Conservation (phyloP, 805 yeast genomes). For the Zygoascus bituminiphila region DNA sequence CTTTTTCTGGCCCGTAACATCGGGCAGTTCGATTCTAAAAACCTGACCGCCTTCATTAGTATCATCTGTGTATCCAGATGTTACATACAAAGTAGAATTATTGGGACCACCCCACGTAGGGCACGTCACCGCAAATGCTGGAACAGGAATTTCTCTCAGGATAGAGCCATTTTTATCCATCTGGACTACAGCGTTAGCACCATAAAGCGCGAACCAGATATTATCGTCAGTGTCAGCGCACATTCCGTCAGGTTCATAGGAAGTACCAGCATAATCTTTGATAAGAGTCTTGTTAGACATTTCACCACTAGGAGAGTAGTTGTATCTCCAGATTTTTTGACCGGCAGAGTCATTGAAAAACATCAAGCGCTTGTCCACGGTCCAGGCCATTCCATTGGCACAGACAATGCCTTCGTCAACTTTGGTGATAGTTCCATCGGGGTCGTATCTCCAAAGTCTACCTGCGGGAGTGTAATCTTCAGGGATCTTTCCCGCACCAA, state of each 20-base stretch:
- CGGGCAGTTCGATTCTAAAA: constrained; percentile 22
- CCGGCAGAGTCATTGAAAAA: constrained; percentile 48
- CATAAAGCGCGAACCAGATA: constrained; percentile 23
- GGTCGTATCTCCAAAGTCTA: constrained; percentile 30
- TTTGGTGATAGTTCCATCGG: constrained; percentile 25
- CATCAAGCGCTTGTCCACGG: constrained; percentile 32
- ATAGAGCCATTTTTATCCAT: background rate
- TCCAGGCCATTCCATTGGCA: constrained; percentile 59
- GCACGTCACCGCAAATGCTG: constrained; percentile 25
- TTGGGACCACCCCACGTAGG: constrained; percentile 32
- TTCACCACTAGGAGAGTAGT: constrained; percentile 32
- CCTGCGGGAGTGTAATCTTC: constrained; percentile 24
- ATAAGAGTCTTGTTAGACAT: constrained; percentile 28
- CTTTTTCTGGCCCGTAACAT: constrained; percentile 24
- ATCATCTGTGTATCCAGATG: constrained; percentile 22
- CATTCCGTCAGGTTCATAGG: constrained; percentile 33
- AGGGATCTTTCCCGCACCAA: constrained; percentile 23
- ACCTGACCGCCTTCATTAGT: constrained; percentile 30
- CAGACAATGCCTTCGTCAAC: constrained; percentile 30
- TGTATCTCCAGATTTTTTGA: constrained; percentile 40
- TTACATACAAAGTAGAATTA: constrained; percentile 24
- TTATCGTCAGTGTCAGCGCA: constrained; percentile 23
- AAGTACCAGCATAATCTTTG: constrained; percentile 18
- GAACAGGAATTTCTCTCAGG: constrained; percentile 11
- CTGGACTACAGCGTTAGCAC: constrained; percentile 18